phyloP scores from a whole-genome alignment of 2,329 filamentous ascomycete genomes.

The Colletotrichum spinosum region DNA sequence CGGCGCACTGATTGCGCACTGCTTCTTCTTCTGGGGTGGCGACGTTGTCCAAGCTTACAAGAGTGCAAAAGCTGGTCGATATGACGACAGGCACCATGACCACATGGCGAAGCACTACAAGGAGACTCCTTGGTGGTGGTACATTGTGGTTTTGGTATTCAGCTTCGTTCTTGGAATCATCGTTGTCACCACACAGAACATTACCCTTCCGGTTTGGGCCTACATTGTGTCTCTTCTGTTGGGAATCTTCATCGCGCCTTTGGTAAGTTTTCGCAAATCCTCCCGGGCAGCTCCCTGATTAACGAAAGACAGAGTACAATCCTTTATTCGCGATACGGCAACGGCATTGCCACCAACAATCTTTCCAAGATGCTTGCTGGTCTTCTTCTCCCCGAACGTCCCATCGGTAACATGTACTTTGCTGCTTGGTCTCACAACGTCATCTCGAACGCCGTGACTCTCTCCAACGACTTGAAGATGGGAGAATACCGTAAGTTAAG shows the following conservation, averaged over 20 bases:
- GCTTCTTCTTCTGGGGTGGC: conserved; percentile 65
- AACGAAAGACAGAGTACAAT: conserved; percentile 56
- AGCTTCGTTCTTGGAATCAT: conserved; percentile 60
- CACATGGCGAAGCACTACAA: conserved; percentile 66
- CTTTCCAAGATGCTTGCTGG: conserved; percentile 68
- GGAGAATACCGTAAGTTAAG: conserved; percentile 62
- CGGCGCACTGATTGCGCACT: conserved; percentile 65
- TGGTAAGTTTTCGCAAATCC: conserved; percentile 48
- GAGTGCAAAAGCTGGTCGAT: conserved; percentile 55
- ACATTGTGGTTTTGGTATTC: conserved; percentile 51
- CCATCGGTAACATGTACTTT: conserved; percentile 69
- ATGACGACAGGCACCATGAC: conserved; percentile 62
- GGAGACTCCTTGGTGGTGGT: conserved; percentile 63
- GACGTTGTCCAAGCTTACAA: conserved; percentile 62
- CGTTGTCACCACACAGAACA: conserved; percentile 58
- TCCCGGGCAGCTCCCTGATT: conserved; percentile 15
- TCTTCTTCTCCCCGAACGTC: conserved; percentile 60
- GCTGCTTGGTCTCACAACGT: conserved; percentile 70
- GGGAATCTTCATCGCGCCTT: conserved; percentile 61
- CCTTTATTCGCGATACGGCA: conserved; percentile 64
- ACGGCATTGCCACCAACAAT: conserved; percentile 69
- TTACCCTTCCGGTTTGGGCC: conserved; percentile 59
- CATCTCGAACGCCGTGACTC: conserved; percentile 60
- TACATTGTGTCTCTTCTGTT: conserved; percentile 59
- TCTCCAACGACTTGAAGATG: conserved; percentile 67